Percentiles rank a stretch among this genome's conserved stretches.
phyloP scores from a whole-genome alignment of 2,329 filamentous ascomycete genomes.

The Hymenoscyphus linearis region DNA sequence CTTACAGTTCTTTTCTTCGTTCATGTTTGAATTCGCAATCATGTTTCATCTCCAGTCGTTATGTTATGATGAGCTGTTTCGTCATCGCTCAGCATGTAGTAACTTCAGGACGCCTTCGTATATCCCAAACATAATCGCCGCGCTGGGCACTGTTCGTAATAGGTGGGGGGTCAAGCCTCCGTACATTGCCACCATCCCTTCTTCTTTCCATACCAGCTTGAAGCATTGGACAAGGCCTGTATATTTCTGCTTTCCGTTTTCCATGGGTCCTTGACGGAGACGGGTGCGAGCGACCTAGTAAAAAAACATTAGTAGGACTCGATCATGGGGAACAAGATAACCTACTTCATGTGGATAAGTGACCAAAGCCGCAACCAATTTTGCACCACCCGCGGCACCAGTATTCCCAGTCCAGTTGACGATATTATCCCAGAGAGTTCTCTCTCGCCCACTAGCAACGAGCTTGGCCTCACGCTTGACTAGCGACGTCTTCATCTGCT shows the following conservation, averaged over 20 bases:
- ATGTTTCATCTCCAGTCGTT: not conserved
- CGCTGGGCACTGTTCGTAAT: conserved; percentile 83
- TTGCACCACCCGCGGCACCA: conserved; percentile 74
- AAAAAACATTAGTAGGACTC: conserved; percentile 9
- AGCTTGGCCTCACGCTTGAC: conserved; percentile 56
- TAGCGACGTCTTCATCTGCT: conserved; percentile 79
- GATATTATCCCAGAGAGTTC: conserved; percentile 66
- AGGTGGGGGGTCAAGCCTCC: conserved; percentile 89
- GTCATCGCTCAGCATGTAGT: conserved; percentile 25
- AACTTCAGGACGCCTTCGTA: conserved; percentile 41
- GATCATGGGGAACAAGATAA: conserved; percentile 9
- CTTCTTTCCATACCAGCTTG: conserved; percentile 79
- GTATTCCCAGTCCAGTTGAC: conserved; percentile 76
- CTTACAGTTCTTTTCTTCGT: not conserved
- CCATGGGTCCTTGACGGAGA: conserved; percentile 75
- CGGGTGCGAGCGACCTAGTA: conserved; percentile 73
- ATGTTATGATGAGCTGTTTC: not conserved
- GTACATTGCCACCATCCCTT: conserved; percentile 80
- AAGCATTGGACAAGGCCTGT: conserved; percentile 87
- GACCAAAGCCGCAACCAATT: conserved; percentile 75
- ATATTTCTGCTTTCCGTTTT: conserved; percentile 71
- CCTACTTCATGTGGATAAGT: conserved; percentile 89
- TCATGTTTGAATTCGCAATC: not conserved
- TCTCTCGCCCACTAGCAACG: conserved; percentile 52
- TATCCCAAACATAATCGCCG: conserved; percentile 95